phyloP scores from a whole-genome alignment of 192 early-diverging fungal genomes.

The Piromyces finnis region DNA sequence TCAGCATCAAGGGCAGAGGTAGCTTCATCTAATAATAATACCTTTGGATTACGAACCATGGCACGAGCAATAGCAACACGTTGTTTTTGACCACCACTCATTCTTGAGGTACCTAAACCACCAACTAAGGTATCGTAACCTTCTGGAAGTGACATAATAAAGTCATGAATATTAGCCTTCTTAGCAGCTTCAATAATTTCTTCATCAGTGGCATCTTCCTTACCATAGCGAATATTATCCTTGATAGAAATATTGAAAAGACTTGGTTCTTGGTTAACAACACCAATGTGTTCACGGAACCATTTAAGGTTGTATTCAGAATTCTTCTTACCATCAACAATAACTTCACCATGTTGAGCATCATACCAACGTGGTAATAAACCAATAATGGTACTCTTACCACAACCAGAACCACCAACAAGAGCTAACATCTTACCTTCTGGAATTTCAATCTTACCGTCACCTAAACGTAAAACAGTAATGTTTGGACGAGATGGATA shows the following conservation, averaged over 20 bases:
- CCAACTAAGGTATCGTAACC: slow-evolving; percentile 10
- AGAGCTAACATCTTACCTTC: slow-evolving; percentile 14
- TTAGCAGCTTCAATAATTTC: slow-evolving; percentile 50
- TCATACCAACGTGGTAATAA: slow-evolving; percentile 26
- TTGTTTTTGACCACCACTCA: slow-evolving; percentile 13
- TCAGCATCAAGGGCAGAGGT: not conserved
- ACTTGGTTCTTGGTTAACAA: slow-evolving; percentile 2
- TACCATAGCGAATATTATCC: slow-evolving; percentile 1
- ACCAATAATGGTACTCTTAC: slow-evolving; percentile 43
- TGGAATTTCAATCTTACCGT: slow-evolving; percentile 29
- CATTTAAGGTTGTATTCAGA: slow-evolving; percentile 54
- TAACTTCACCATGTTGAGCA: not conserved
- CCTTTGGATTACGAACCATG: slow-evolving; percentile 42
- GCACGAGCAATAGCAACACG: slow-evolving; percentile 75
- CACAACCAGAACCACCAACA: slow-evolving; percentile 39
- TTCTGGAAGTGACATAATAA: slow-evolving; percentile 53
- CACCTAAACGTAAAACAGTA: slow-evolving; percentile 23
- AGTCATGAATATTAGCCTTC: slow-evolving; percentile 64
- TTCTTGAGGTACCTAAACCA: slow-evolving; percentile 25
- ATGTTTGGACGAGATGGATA: slow-evolving; percentile 44
- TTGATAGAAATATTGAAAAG: slow-evolving; percentile 5
- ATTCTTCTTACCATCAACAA: not conserved
- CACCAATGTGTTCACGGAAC: slow-evolving; percentile 26
- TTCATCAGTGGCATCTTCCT: slow-evolving; percentile 18
- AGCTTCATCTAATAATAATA: slow-evolving; percentile 1